Evolutionary conservation across 345 rosid species (phyloP), one percentile per base, ranked within the genome.

Genomic region (Psidium guajava): DNA sequence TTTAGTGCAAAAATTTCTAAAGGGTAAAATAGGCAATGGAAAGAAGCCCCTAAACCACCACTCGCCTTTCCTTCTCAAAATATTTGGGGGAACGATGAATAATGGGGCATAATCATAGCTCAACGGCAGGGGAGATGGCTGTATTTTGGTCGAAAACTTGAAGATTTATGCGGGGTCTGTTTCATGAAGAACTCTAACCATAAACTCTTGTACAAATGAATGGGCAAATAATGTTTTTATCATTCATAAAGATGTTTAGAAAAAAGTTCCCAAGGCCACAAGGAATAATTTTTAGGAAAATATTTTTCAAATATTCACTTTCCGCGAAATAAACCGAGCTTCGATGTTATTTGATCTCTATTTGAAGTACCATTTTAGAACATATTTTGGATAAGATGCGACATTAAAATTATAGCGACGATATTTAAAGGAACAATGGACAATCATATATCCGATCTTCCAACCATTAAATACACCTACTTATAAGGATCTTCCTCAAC

Each of bases 201-300:
- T 36, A 36, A 36, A 14, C 11, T 0, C 0, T 28, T 14, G 28
- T 1, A n/a, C 14, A 59, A 13, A 59, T 13, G 18, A 59, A n/a
- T 59, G 16, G 14, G 5, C 2, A 0, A 13, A 59, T n/a, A 59
- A n/a, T 13, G 0, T 59, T n/a, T 59, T 59, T 1, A 27, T n/a
- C 1, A 1, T 58, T 1, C 2, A n/a, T n/a, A 1, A n/a, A 59
- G 27, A 58, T 58, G 18, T 11, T 50, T 50, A 50, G 52, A 50
- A 5, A 58, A 10, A 58, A 2, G 0, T 12, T 58, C n/a, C 27
- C 2, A 58, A n/a, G 27, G 8, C 12, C 27, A 12, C 16, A n/a
- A n/a, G 3, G 0, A 0, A n/a, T 6, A n/a, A 58, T 27, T 58
- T 58, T 58, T 2, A 58, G 0, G 1, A n/a, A 58, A n/a, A 11